Percentiles rank a stretch among this genome's conserved stretches.
phyloP scores from a whole-genome alignment of 345 rosid genomes.

The Brassica napus region DNA sequence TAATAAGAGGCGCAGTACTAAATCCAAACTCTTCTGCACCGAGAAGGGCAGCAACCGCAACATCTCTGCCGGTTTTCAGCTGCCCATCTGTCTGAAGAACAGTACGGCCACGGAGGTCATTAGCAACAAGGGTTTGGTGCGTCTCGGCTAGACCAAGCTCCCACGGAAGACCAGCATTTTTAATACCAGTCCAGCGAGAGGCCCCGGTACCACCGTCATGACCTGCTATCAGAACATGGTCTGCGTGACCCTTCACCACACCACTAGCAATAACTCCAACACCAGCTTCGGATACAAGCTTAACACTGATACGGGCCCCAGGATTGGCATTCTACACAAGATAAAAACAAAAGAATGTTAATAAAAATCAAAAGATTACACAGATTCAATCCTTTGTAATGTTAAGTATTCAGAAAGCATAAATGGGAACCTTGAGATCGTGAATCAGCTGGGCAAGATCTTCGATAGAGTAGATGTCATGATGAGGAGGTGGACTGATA shows the following conservation, averaged over 20 bases:
- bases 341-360: slow-evolving; percentile 2
- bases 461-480: slow-evolving; percentile 97
- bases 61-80: slow-evolving; percentile 98
- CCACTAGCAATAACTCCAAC: slow-evolving; percentile 99
- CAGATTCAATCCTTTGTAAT: background rate
- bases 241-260: slow-evolving; percentile 99
- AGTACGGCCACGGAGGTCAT: slow-evolving; percentile 99
- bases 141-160: slow-evolving; percentile 99
- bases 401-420: background rate
- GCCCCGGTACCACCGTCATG: slow-evolving; percentile 99
- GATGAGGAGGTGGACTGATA: slow-evolving; percentile 99
- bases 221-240: slow-evolving; percentile 94
- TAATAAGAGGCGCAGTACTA: slow-evolving; percentile 98
- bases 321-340: slow-evolving; percentile 85
- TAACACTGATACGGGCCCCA: slow-evolving; percentile 88
- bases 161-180: slow-evolving; percentile 99
- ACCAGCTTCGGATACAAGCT: slow-evolving; percentile 97
- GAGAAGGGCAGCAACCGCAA: slow-evolving; percentile 95
- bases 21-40: slow-evolving; percentile 99
- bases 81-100: slow-evolving; percentile 99
- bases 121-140: slow-evolving; percentile 97
- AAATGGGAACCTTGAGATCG: slow-evolving; percentile 85
- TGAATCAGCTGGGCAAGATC: slow-evolving; percentile 98
- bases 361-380: background rate
- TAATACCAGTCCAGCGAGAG: slow-evolving; percentile 98